These are phyloP conservation scores for Cystofilobasidium macerans DNA, from an alignment of 768 basidiomycete species.

Conservation along the genomic window DNA sequence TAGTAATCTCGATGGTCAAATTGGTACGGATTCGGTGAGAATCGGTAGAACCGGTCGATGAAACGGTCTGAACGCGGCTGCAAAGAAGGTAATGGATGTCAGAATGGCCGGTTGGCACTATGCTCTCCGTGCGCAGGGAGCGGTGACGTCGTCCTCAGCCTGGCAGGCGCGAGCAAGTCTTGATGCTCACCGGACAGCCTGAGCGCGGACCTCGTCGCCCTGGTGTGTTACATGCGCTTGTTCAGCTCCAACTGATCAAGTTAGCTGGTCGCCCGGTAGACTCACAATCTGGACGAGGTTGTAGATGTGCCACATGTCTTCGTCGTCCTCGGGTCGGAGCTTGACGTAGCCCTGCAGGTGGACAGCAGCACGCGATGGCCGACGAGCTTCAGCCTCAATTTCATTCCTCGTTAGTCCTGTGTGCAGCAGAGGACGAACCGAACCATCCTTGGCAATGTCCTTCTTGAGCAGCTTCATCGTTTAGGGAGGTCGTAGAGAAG, in stretches of 20 bases:
- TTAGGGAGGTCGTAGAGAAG: no score
- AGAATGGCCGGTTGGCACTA: neutral
- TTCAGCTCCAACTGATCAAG: neutral
- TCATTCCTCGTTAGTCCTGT: no score
- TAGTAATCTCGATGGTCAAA: slow-evolving; percentile 70
- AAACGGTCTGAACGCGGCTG: slow-evolving; percentile 78
- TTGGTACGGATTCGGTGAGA: slow-evolving; percentile 76
- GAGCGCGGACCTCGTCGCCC: slow-evolving; percentile 74
- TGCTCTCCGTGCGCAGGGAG: neutral
- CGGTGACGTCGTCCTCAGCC: neutral
- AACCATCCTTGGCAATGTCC: slow-evolving; percentile 69
- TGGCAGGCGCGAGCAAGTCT: no score
- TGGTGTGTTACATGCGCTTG: slow-evolving; percentile 24
- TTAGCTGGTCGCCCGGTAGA: no score
- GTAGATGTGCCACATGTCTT: slow-evolving; percentile 99
- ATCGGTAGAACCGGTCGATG: slow-evolving; percentile 84
- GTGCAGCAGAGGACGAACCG: no score
- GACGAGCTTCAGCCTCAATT: neutral
- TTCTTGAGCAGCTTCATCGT: slow-evolving; percentile 86
- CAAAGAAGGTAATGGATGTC: neutral
- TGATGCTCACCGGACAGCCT: slow-evolving; percentile 71
- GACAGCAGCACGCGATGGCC: neutral
- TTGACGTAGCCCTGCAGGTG: slow-evolving; percentile 69
- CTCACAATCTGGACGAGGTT: slow-evolving; percentile 74
- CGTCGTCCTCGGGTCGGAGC: slow-evolving; percentile 92